Evolutionary conservation across 179 eudicot species (phyloP).

Genomic region (Silene vulgaris): DNA sequence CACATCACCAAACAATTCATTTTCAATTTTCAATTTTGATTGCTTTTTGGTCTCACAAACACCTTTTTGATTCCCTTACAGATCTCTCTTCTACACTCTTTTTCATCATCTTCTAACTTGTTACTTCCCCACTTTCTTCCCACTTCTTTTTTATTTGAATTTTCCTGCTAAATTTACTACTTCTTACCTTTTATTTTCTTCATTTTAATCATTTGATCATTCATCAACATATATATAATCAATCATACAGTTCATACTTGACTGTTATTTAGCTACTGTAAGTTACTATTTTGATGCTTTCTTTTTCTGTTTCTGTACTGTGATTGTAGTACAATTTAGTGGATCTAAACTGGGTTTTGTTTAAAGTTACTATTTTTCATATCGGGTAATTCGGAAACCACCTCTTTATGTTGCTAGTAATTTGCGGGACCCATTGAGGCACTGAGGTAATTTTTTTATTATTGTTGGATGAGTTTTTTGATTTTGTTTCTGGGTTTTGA

Average conservation of each 20-base stretch:
- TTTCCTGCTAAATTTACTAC: background rate
- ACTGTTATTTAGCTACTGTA: constrained; percentile 16
- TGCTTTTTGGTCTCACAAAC: constrained; percentile 15
- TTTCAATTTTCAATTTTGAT: background rate
- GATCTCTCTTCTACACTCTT: background rate
- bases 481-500: constrained; percentile 9
- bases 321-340: background rate
- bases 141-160: constrained; percentile 2
- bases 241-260: too few relatives aligned
- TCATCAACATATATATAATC: background rate
- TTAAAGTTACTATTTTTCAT: background rate
- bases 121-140: background rate
- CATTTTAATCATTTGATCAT: background rate
- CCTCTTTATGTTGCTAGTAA: too few relatives aligned
- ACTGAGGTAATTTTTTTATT: too few relatives aligned
- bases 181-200: background rate
- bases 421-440: too few relatives aligned
- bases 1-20: constrained; percentile 5
- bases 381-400: too few relatives aligned
- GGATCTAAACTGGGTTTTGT: background rate
- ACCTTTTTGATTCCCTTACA: constrained; percentile 8
- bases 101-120: background rate
- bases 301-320: background rate
- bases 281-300: background rate
- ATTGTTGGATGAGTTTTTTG: background rate